A percentile compares a stretch with the other conserved stretches of the same genome.
phyloP scores from a whole-genome alignment of 768 basidiomycete species.

The Termitomyces sp. region DNA sequence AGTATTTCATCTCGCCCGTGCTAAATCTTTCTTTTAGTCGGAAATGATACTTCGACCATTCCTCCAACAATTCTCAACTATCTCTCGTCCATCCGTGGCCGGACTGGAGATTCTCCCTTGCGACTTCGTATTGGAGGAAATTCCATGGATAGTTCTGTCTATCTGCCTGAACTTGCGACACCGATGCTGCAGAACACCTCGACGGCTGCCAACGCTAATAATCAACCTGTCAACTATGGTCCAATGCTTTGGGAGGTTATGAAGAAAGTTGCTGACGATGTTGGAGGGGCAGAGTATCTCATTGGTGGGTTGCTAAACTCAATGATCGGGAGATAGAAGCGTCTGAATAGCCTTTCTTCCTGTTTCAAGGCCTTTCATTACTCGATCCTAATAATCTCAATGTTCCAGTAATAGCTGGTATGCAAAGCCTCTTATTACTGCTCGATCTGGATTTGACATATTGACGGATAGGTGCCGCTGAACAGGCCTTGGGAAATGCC shows the following conservation, averaged over 20 bases:
- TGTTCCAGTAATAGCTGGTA: constrained; percentile 26
- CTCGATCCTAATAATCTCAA: constrained; percentile 34
- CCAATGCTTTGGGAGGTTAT: constrained; percentile 45
- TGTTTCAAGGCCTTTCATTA: constrained; percentile 36
- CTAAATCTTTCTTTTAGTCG: constrained; percentile 31
- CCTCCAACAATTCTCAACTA: constrained; percentile 57
- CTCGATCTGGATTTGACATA: not conserved
- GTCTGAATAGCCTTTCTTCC: not conserved
- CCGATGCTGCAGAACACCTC: constrained; percentile 38
- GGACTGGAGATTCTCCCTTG: constrained; percentile 40
- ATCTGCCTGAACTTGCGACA: constrained; percentile 33
- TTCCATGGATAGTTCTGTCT: constrained; percentile 41
- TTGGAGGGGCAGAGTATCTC: constrained; percentile 28
- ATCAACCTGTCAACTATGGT: constrained; percentile 47
- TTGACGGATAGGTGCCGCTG: constrained; percentile 27
- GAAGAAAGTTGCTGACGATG: constrained; percentile 28
- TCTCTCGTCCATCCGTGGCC: constrained; percentile 47
- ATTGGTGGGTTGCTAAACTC: constrained; percentile 20
- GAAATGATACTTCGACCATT: constrained; percentile 47
- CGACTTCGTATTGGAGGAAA: constrained; percentile 51
- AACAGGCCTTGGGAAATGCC: constrained; percentile 31
- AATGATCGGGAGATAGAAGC: not conserved
- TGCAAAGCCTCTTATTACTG: not conserved
- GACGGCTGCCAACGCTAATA: constrained; percentile 33
- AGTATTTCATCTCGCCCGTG: not conserved